Conservation (phyloP, 352 stramenopile genomes). For the Phytophthora rubi region DNA sequence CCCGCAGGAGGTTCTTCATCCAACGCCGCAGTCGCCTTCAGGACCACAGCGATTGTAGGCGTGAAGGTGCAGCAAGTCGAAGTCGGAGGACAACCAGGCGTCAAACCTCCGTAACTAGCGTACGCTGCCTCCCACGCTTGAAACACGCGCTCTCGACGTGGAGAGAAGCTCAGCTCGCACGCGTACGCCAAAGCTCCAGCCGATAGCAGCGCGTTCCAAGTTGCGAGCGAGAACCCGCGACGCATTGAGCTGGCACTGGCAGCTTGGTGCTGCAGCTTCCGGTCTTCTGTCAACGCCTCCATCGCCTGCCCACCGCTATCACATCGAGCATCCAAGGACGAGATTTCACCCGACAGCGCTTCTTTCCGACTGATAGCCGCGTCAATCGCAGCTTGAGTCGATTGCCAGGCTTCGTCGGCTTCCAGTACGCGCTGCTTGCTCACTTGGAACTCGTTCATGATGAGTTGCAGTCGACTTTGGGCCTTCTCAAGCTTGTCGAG, state of each 20-base stretch:
- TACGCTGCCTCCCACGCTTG: constrained; percentile 33
- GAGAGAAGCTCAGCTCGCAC: constrained; percentile 17
- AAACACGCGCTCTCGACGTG: constrained; percentile 17
- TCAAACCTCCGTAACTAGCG: constrained; percentile 25
- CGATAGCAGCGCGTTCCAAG: constrained; percentile 64
- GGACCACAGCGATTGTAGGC: constrained; percentile 29
- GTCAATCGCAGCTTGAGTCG: constrained; percentile 34
- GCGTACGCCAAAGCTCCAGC: constrained; percentile 53
- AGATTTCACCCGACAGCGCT: constrained; percentile 42
- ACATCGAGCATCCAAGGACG: constrained; percentile 28
- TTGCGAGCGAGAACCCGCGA: constrained; percentile 33
- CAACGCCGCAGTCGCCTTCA: constrained; percentile 9
- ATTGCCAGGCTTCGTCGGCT: constrained; percentile 47
- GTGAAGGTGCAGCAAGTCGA: constrained; percentile 30
- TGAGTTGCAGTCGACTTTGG: constrained; percentile 49
- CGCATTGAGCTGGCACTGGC: constrained; percentile 24
- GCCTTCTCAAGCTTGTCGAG: constrained; percentile 72
- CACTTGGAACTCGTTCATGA: constrained; percentile 73
- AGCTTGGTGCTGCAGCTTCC: constrained; percentile 27
- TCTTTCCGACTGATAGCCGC: constrained; percentile 34
- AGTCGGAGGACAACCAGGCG: constrained; percentile 29
- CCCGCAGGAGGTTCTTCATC: not conserved
- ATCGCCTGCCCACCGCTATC: constrained; percentile 44
- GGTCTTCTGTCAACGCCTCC: constrained; percentile 47
- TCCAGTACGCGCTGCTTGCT: constrained; percentile 68